Percentiles rank a stretch among this genome's conserved stretches.
Conservation (phyloP, 2,329 filamentous ascomycete species). For the Beauveria sp. region DNA sequence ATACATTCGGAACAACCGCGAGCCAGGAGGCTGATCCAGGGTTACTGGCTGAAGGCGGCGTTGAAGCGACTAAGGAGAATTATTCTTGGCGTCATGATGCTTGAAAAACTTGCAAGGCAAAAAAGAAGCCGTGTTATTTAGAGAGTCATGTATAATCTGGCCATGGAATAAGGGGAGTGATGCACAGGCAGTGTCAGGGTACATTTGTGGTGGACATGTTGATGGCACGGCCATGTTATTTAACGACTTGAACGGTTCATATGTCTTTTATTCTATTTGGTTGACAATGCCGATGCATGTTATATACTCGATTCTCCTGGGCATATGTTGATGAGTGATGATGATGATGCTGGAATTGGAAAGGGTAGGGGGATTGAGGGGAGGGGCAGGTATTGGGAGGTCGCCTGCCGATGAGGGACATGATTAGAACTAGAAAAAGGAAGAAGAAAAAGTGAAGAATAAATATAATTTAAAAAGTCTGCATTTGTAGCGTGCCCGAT, state of each 20-base stretch:
- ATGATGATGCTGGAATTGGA: background rate
- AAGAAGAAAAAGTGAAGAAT: background rate
- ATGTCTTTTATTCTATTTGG: conserved; percentile 1
- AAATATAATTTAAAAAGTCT: background rate
- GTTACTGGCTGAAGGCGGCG: background rate
- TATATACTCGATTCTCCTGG: background rate
- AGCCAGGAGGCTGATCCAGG: conserved; percentile 44
- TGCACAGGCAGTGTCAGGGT: background rate
- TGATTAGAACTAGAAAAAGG: background rate
- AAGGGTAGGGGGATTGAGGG: background rate
- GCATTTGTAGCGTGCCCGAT: background rate
- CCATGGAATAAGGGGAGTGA: background rate
- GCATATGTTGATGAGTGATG: too few species aligned
- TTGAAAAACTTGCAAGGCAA: background rate
- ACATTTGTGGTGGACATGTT: conserved; percentile 4
- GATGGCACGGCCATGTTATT: conserved; percentile 6
- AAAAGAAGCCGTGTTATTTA: background rate
- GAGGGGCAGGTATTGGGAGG: background rate
- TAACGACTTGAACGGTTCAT: conserved; percentile 9
- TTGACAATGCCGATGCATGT: background rate
- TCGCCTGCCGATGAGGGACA: background rate
- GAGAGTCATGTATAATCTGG: background rate
- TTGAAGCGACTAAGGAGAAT: background rate
- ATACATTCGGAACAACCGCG: conserved; percentile 45
- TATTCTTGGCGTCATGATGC: background rate